phyloP scores from a whole-genome alignment of 2,329 filamentous ascomycete genomes.

The Claviceps capensis region DNA sequence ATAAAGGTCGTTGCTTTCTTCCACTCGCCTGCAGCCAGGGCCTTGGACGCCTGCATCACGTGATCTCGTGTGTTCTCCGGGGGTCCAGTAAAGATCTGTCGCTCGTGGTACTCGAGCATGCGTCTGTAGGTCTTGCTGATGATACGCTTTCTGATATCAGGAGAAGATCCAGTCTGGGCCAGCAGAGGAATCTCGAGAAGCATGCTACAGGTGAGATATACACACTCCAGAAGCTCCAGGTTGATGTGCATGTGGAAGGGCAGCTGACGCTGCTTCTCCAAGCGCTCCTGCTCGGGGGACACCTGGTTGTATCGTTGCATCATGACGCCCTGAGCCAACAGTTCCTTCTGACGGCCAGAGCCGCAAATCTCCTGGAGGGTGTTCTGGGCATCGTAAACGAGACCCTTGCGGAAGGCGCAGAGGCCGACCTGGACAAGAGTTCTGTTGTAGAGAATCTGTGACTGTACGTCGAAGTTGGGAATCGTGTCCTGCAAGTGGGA shows the following conservation, averaged over 20 bases:
- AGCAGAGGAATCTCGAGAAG: slow-evolving; percentile 94
- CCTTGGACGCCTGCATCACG: slow-evolving; percentile 98
- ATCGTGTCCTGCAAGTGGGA: slow-evolving; percentile 98
- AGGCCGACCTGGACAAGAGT: slow-evolving; percentile 95
- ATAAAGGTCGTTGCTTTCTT: slow-evolving; percentile 91
- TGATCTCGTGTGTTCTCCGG: slow-evolving; percentile 98
- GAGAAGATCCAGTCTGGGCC: slow-evolving; percentile 90
- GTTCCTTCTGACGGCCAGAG: slow-evolving; percentile 92
- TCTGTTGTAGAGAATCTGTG: slow-evolving; percentile 97
- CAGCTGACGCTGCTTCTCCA: slow-evolving; percentile 92
- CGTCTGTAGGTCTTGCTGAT: slow-evolving; percentile 99
- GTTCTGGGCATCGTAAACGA: slow-evolving; percentile 95
- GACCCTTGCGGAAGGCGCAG: slow-evolving; percentile 91
- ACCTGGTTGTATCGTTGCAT: slow-evolving; percentile 95
- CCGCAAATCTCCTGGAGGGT: slow-evolving; percentile 97
- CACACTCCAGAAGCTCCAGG: slow-evolving; percentile 91
- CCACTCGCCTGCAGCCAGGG: slow-evolving; percentile 93
- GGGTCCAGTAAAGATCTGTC: slow-evolving; percentile 96
- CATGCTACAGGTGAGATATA: slow-evolving; percentile 98
- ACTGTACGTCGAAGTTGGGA: slow-evolving; percentile 88
- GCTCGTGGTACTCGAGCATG: slow-evolving; percentile 98
- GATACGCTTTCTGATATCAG: slow-evolving; percentile 91
- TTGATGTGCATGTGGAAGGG: slow-evolving; percentile 99
- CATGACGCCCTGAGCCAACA: slow-evolving; percentile 94
- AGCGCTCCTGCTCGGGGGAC: slow-evolving; percentile 90